phyloP scores from a whole-genome alignment of 495 filamentous ascomycete genomes.

The Astrocystis sublimbata region DNA sequence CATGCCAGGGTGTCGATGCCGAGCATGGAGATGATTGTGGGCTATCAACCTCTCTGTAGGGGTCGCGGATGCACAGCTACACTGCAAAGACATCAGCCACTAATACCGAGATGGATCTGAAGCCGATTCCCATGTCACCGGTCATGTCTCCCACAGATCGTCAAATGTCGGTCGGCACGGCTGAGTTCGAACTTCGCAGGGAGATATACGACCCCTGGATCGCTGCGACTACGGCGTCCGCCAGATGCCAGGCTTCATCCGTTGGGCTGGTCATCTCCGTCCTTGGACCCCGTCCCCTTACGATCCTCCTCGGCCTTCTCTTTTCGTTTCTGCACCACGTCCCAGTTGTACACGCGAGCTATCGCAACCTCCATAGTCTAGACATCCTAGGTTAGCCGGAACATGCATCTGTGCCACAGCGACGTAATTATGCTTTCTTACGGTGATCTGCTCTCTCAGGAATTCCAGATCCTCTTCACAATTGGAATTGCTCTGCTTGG shows the following conservation, averaged over 20 bases:
- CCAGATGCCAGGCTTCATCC: slow-evolving; percentile 27
- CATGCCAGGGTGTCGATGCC: too few species aligned
- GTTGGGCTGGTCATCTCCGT: slow-evolving; percentile 33
- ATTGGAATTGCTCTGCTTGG: slow-evolving; percentile 72
- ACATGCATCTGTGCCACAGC: not conserved
- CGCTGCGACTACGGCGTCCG: slow-evolving; percentile 1
- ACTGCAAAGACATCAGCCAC: not conserved
- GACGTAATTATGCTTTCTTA: slow-evolving; percentile 40
- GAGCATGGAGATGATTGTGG: too few species aligned
- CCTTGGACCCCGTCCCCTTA: slow-evolving; percentile 39
- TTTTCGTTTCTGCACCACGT: slow-evolving; percentile 90
- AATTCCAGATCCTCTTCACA: slow-evolving; percentile 98
- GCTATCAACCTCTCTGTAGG: not conserved
- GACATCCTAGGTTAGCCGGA: slow-evolving; percentile 28
- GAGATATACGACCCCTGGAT: slow-evolving; percentile 16
- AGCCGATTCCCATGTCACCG: not conserved
- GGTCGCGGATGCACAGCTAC: not conserved
- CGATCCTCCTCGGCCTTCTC: slow-evolving; percentile 70
- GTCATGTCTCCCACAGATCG: not conserved
- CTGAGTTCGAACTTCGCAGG: too few species aligned
- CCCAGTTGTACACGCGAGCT: slow-evolving; percentile 98
- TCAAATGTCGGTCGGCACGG: not conserved
- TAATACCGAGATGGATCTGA: not conserved
- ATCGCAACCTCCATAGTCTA: slow-evolving; percentile 96
- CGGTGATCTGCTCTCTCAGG: slow-evolving; percentile 93